Evolutionary conservation across 1,139 yeast species (phyloP).

Genomic region (Candida tetrigidarum): DNA sequence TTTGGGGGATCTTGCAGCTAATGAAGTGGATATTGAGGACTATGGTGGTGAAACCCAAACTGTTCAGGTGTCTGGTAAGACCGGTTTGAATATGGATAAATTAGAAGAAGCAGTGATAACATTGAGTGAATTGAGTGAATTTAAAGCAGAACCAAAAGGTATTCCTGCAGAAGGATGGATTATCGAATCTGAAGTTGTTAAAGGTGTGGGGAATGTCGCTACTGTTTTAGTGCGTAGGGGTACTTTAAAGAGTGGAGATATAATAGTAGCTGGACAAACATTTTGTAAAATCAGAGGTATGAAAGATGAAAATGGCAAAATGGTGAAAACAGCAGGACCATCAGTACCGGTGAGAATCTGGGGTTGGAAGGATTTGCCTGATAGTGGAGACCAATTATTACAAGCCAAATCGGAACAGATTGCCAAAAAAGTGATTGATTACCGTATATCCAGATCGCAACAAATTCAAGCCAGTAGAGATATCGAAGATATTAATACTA

Average conservation of each 20-base stretch:
- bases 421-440: slow-evolving; percentile 76
- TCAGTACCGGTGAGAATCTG: slow-evolving; percentile 90
- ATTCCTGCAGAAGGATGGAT: slow-evolving; percentile 84
- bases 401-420: slow-evolving; percentile 74
- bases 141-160: slow-evolving; percentile 63
- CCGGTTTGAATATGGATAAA: slow-evolving; percentile 82
- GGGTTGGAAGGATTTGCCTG: slow-evolving; percentile 96
- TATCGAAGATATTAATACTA: slow-evolving; percentile 71
- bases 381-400: slow-evolving; percentile 84
- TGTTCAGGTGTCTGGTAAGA: slow-evolving; percentile 84
- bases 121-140: slow-evolving; percentile 80
- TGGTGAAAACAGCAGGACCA: slow-evolving; percentile 73
- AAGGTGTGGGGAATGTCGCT: slow-evolving; percentile 86
- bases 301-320: slow-evolving; percentile 73
- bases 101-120: slow-evolving; percentile 89
- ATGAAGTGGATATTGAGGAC: slow-evolving; percentile 87
- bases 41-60: slow-evolving; percentile 97
- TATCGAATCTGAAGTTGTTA: slow-evolving; percentile 81
- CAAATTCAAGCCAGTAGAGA: slow-evolving; percentile 66
- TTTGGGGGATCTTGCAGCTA: slow-evolving; percentile 71
- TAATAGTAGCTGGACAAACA: slow-evolving; percentile 83
- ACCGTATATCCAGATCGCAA: slow-evolving; percentile 59
- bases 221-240: slow-evolving; percentile 86
- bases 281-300: slow-evolving; percentile 88
- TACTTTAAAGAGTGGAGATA: slow-evolving; percentile 66